phyloP scores from a whole-genome alignment of 2,329 filamentous ascomycete genomes.

The Purpureocillium takamizusanense region DNA sequence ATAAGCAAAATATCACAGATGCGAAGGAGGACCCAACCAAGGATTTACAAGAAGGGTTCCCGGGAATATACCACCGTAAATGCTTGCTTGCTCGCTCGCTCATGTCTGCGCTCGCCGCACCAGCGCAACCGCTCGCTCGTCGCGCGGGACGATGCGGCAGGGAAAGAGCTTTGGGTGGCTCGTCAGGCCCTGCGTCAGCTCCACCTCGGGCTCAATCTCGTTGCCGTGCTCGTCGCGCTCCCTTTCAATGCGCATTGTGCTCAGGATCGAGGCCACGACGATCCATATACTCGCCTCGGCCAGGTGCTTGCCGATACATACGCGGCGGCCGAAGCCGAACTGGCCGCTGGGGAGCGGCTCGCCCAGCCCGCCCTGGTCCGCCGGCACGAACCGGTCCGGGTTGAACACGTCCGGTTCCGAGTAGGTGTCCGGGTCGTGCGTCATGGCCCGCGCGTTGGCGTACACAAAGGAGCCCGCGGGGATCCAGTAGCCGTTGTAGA shows the following conservation, averaged over 20 bases:
- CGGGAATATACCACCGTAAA: no score
- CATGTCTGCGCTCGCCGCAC: slow-evolving; percentile 4
- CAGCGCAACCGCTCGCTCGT: slow-evolving; percentile 7
- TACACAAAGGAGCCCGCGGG: slow-evolving; percentile 40
- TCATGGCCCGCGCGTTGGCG: slow-evolving; percentile 36
- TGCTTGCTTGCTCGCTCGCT: neutral
- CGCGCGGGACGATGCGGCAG: slow-evolving; percentile 15
- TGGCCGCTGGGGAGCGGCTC: slow-evolving; percentile 37
- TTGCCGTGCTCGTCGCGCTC: slow-evolving; percentile 22
- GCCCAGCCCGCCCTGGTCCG: slow-evolving; percentile 25
- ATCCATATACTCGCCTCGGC: slow-evolving; percentile 36
- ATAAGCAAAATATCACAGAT: no score
- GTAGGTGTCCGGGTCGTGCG: slow-evolving; percentile 30
- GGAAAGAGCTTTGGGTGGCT: slow-evolving; percentile 15
- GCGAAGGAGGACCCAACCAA: no score
- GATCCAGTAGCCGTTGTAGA: slow-evolving; percentile 47
- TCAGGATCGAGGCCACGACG: slow-evolving; percentile 28
- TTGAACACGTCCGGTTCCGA: slow-evolving; percentile 32
- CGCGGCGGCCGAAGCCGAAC: slow-evolving; percentile 43
- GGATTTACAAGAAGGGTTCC: no score
- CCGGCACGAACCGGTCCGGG: slow-evolving; percentile 31
- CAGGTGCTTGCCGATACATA: slow-evolving; percentile 40
- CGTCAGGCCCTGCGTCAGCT: slow-evolving; percentile 16
- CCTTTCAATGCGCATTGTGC: slow-evolving; percentile 24
- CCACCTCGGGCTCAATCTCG: slow-evolving; percentile 18